A percentile compares a stretch with the other conserved stretches of the same genome.
phyloP scores from a whole-genome alignment of 2,329 filamentous ascomycete species.

The Furcasterigmium sp. region DNA sequence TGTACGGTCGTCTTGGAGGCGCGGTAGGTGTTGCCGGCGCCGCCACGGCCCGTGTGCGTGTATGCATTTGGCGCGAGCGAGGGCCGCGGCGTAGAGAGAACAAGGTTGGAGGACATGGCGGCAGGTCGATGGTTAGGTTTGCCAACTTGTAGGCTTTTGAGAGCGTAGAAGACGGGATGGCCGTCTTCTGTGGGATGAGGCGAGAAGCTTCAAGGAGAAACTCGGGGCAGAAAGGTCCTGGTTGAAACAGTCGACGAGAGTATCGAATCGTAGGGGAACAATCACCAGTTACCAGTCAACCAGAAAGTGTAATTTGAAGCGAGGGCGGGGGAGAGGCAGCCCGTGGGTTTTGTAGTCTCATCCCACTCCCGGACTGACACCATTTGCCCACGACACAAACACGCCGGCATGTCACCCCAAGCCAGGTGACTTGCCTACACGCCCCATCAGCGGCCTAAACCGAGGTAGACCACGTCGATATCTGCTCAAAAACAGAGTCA shows the following conservation, averaged over 20 bases:
- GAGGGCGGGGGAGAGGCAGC: too few species aligned
- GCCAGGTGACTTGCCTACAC: too few species aligned
- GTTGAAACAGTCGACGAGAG: not conserved
- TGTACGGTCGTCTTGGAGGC: slow-evolving; percentile 32
- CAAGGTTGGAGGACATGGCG: slow-evolving; percentile 37
- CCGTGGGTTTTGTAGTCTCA: too few species aligned
- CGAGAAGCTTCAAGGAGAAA: not conserved
- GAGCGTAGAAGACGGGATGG: slow-evolving; percentile 7
- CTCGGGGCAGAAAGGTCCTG: not conserved
- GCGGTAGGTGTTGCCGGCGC: slow-evolving; percentile 51
- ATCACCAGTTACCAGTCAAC: not conserved
- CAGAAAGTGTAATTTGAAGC: not conserved
- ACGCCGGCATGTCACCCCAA: too few species aligned
- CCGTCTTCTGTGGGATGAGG: not conserved
- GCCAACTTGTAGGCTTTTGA: too few species aligned
- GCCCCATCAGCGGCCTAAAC: too few species aligned
- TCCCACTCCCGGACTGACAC: too few species aligned
- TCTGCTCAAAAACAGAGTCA: too few species aligned
- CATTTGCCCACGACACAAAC: too few species aligned
- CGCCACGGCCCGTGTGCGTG: slow-evolving; percentile 50
- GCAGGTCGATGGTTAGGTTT: not conserved
- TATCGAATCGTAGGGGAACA: not conserved
- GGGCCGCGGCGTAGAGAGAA: slow-evolving; percentile 43
- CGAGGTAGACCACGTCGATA: too few species aligned
- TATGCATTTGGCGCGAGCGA: slow-evolving; percentile 39